phyloP scores from a whole-genome alignment of 352 stramenopile genomes.

The Globisporangium viniferum region DNA sequence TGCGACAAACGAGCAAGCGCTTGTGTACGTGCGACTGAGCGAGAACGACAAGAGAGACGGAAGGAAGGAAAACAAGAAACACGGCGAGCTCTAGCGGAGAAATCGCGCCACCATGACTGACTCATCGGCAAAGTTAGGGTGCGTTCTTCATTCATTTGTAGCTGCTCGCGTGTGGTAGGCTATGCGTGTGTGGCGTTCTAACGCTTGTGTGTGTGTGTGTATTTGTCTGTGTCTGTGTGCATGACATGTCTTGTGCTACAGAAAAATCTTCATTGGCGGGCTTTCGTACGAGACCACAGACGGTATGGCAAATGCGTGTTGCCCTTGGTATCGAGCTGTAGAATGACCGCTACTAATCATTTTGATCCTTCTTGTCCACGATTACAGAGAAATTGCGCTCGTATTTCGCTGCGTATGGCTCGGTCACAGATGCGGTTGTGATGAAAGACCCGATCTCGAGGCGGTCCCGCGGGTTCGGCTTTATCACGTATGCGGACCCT shows the following conservation, averaged over 20 bases:
- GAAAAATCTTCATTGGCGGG: constrained; percentile 90
- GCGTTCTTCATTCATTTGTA: constrained; percentile 8
- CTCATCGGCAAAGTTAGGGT: constrained; percentile 35
- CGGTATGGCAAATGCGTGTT: constrained; percentile 30
- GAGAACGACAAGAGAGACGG: neutral
- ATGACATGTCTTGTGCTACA: constrained; percentile 24
- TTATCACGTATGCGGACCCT: constrained; percentile 91
- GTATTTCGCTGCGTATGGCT: constrained; percentile 89
- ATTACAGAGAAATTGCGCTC: constrained; percentile 83
- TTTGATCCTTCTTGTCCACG: constrained; percentile 3
- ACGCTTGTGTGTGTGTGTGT: neutral
- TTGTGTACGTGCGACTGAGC: neutral
- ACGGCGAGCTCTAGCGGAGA: neutral
- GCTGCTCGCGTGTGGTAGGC: neutral
- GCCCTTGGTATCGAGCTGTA: neutral
- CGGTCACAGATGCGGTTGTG: constrained; percentile 90
- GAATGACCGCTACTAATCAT: neutral
- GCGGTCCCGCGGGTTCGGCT: constrained; percentile 90
- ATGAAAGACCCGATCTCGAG: constrained; percentile 93
- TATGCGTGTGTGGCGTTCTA: neutral
- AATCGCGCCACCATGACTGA: constrained; percentile 25
- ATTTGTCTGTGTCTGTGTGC: constrained; percentile 13
- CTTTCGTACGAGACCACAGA: constrained; percentile 90
- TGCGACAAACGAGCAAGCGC: neutral
- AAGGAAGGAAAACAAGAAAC: constrained; percentile 1